These are phyloP conservation scores for Hymenoscyphus infarciens DNA, from an alignment of 2,329 filamentous ascomycete genomes.

Conservation along the genomic window DNA sequence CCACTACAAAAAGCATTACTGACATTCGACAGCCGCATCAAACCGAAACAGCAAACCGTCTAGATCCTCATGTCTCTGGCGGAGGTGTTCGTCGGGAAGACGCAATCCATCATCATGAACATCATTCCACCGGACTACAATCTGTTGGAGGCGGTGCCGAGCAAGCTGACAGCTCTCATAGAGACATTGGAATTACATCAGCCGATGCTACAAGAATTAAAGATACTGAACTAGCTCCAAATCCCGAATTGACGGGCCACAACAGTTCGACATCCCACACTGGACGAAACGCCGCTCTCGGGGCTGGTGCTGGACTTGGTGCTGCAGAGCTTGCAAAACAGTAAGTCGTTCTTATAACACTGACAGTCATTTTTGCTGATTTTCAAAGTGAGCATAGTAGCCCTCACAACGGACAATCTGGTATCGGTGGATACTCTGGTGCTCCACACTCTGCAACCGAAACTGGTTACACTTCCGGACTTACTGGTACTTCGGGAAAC, in stretches of 20 bases:
- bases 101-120: slow-evolving; percentile 20
- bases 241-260: neutral
- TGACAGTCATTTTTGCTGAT: neutral
- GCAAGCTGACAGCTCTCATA: slow-evolving; percentile 25
- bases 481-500: neutral
- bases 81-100: slow-evolving; percentile 16
- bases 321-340: slow-evolving; percentile 5
- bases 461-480: neutral
- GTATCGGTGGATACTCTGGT: neutral
- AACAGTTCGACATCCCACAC: slow-evolving; percentile 3
- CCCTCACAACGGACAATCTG: neutral
- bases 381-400: neutral
- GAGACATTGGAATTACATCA: slow-evolving; percentile 3
- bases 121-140: slow-evolving; percentile 1
- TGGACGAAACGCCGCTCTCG: slow-evolving; percentile 2
- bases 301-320: neutral
- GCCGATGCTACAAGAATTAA: slow-evolving; percentile 9
- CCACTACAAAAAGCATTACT: neutral
- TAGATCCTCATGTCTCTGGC: slow-evolving; percentile 29
- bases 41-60: slow-evolving; percentile 28
- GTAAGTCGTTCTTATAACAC: neutral
- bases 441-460: neutral
- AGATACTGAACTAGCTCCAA: neutral
- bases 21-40: slow-evolving; percentile 29
- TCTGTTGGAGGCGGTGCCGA: slow-evolving; percentile 28